Conservation (phyloP, 129 eudicot genomes). For the Sambucus nigra region DNA sequence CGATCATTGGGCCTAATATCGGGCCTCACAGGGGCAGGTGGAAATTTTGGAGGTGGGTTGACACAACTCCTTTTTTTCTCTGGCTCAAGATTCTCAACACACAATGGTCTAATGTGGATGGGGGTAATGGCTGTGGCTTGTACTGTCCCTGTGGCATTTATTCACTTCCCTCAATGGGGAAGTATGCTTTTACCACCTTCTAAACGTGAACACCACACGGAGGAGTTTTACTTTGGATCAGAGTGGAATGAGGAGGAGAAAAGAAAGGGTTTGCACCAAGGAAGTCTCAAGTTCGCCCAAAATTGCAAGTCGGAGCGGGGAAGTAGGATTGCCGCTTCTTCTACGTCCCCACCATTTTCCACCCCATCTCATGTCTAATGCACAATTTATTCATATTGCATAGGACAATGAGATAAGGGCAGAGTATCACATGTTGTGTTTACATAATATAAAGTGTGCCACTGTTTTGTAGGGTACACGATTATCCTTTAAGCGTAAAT, state of each 20-base stretch:
- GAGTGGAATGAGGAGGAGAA: slow-evolving; percentile 54
- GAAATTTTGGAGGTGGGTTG: slow-evolving; percentile 62
- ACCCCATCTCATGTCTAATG: slow-evolving; percentile 24
- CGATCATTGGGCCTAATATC: slow-evolving; percentile 52
- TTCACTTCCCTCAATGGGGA: slow-evolving; percentile 76
- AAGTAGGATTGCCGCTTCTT: slow-evolving; percentile 11
- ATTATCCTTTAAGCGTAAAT: no score
- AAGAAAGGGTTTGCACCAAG: slow-evolving; percentile 34
- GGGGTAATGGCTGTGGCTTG: slow-evolving; percentile 53
- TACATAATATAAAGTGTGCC: no score
- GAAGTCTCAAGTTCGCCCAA: slow-evolving; percentile 44
- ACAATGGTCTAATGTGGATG: slow-evolving; percentile 47
- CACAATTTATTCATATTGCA: background rate
- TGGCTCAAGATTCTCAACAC: slow-evolving; percentile 38
- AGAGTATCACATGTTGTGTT: no score
- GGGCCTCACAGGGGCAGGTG: slow-evolving; percentile 67
- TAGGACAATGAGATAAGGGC: background rate
- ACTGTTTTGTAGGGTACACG: no score
- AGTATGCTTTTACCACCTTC: slow-evolving; percentile 50
- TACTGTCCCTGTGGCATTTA: slow-evolving; percentile 48
- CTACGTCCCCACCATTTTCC: slow-evolving; percentile 17
- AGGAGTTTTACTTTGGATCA: slow-evolving; percentile 38
- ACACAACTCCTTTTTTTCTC: slow-evolving; percentile 66
- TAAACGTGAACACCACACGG: slow-evolving; percentile 27
- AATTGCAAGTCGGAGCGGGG: slow-evolving; percentile 51